A percentile compares a stretch with the other conserved stretches of the same genome.
phyloP scores from a whole-genome alignment of 805 yeast species.

The Middelhovenomyces tepae region DNA sequence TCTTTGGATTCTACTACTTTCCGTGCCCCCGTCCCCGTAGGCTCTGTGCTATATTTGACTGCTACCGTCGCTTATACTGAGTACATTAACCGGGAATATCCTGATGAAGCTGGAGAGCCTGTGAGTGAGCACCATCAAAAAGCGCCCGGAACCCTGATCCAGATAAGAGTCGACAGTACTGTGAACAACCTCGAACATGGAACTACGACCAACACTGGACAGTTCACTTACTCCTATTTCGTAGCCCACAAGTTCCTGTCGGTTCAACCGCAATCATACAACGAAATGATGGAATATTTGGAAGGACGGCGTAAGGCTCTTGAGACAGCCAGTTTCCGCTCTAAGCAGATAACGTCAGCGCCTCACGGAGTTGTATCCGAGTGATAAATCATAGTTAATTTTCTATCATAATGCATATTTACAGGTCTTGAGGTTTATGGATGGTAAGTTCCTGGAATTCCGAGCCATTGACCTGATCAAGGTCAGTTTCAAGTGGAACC shows the following conservation, averaged over 20 bases:
- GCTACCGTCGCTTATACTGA: slow-evolving; percentile 84
- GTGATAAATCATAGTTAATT: no score
- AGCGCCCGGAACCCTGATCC: slow-evolving; percentile 64
- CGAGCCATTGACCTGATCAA: slow-evolving; percentile 1
- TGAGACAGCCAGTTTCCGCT: slow-evolving; percentile 65
- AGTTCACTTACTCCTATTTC: slow-evolving; percentile 81
- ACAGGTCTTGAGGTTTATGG: no score
- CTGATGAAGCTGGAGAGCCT: slow-evolving; percentile 12
- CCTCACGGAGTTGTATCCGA: slow-evolving; percentile 15
- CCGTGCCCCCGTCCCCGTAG: slow-evolving; percentile 93
- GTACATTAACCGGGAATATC: slow-evolving; percentile 40
- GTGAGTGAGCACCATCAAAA: slow-evolving; percentile 3
- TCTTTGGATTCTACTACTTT: slow-evolving; percentile 87
- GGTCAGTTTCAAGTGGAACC: neutral
- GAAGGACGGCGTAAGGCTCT: slow-evolving; percentile 86
- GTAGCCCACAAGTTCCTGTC: slow-evolving; percentile 46
- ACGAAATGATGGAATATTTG: slow-evolving; percentile 86
- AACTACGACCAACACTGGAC: slow-evolving; percentile 64
- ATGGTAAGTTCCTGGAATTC: neutral
- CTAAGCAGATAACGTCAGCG: slow-evolving; percentile 31
- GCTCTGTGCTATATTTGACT: slow-evolving; percentile 73
- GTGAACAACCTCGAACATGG: slow-evolving; percentile 61
- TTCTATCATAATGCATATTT: no score
- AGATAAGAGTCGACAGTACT: slow-evolving; percentile 78
- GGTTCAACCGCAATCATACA: slow-evolving; percentile 78